Base-by-base conservation (phyloP, 148 eudicot genomes). In the Cornus florida region DNA sequence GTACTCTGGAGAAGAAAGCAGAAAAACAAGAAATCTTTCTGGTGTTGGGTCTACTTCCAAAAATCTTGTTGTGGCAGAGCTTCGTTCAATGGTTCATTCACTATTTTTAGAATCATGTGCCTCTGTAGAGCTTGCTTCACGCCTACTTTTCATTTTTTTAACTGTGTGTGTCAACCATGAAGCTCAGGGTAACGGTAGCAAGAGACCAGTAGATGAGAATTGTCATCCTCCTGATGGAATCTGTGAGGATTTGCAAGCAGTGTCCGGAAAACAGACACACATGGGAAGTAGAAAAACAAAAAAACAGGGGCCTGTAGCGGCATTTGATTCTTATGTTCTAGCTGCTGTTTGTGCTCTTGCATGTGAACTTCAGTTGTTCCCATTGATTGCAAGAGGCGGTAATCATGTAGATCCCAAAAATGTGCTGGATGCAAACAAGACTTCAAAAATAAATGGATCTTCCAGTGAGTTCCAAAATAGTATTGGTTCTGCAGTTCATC, bases 21-120 rank as follows among this genome's bases (percentile, higher is more conserved):
- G 91, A 79, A 93, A 90, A 86, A 88, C 95, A 57, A 89, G 89
- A 87, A 88, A 84, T 70, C 74, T 82, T 70, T 91, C 88, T 43
- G 87, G 83, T 39, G 77, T 84, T 12, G 97, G 93, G 65, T 88
- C 98, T 31, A 83, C 97, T 70, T 93, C 98, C n/a, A 96, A 96
- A 86, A 96, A 96, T 85, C 95, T 96, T 86, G 97, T 97, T 41
- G 99, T 92, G 66, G 99, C 99, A 19, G 99, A 96, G 88, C 94
- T 96, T 67, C 99, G 99, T 35, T 89, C 98, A 53, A 96, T 96
- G 99, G 97, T 96, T 78, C 99, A 96, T 85, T 96, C 99, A 4
- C 81, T 96, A 75, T 96, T 96, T 82, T 74, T 93, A 70, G 98
- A 94, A 79, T 90, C 98, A 70, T 92, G 91, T 75, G 95, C 95